Evolutionary conservation across 164 flowering plant genomes (phyloP).

Genomic region (Dillenia turbinata): DNA sequence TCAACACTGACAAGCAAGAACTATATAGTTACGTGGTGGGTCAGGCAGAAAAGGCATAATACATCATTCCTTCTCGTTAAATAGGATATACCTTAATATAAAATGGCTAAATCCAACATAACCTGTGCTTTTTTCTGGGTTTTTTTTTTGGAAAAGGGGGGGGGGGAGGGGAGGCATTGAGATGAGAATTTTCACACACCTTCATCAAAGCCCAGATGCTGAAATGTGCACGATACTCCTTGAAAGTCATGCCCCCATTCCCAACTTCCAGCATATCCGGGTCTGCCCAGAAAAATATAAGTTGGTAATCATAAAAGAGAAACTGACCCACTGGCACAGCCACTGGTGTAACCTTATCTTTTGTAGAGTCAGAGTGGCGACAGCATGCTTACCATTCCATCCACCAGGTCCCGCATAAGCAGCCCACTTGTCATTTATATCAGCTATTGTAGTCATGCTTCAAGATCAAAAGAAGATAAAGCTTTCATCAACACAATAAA

Average conservation of each 20-base stretch:
- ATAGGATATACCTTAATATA: too few relatives aligned
- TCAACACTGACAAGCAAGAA: too few relatives aligned
- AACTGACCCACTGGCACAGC: not conserved
- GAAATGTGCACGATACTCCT: conserved; percentile 89
- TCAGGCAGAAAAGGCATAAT: too few relatives aligned
- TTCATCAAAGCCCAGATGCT: conserved; percentile 99
- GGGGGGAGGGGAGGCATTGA: too few relatives aligned
- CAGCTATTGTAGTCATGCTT: conserved; percentile 92
- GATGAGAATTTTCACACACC: conserved; percentile 28
- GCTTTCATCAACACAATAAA: conserved; percentile 4
- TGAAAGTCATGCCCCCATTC: conserved; percentile 88
- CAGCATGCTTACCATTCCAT: conserved; percentile 78
- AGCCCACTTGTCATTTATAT: conserved; percentile 95
- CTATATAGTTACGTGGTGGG: too few relatives aligned
- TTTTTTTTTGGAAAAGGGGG: too few relatives aligned
- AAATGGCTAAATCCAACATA: too few relatives aligned
- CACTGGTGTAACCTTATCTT: too few relatives aligned
- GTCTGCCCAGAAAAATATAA: conserved; percentile 34
- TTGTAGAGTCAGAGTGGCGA: not conserved
- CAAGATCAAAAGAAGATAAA: conserved; percentile 10
- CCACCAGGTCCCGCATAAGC: conserved; percentile 99
- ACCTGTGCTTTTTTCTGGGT: too few relatives aligned
- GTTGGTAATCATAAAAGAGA: not conserved
- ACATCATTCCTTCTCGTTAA: too few relatives aligned
- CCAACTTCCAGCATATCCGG: conserved; percentile 99